Conservation (phyloP, 2,329 filamentous ascomycete genomes). For the Talaromyces sp. region DNA sequence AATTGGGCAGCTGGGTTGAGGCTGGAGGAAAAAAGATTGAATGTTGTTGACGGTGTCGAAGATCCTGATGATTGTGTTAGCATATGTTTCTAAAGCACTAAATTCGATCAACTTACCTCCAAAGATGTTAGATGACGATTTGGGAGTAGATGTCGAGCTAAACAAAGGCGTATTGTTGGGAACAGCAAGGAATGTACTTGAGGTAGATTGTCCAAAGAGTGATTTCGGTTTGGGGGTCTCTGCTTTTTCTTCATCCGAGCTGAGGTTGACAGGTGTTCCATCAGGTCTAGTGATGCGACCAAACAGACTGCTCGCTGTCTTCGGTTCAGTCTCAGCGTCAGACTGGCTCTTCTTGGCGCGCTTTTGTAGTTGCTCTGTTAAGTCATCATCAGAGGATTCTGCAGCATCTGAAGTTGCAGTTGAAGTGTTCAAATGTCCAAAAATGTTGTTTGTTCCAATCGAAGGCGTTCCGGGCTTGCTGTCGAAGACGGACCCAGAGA, state of each 20-base stretch:
- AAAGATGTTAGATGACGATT: constrained; percentile 13
- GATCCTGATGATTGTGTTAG: constrained; percentile 4
- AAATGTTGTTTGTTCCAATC: constrained; percentile 11
- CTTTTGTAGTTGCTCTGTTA: constrained; percentile 10
- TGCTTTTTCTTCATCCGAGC: constrained; percentile 15
- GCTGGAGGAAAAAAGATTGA: constrained; percentile 3
- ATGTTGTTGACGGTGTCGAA: constrained; percentile 5
- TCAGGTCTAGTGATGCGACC: constrained; percentile 14
- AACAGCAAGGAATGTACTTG: not conserved
- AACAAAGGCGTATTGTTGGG: constrained; percentile 6
- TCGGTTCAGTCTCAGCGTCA: not conserved
- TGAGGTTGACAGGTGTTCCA: constrained; percentile 16
- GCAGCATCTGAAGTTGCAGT: constrained; percentile 12
- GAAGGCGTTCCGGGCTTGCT: constrained; percentile 14
- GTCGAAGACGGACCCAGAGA: constrained; percentile 12
- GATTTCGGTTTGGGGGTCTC: constrained; percentile 9
- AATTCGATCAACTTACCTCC: constrained; percentile 7
- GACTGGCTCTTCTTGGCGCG: constrained; percentile 6
- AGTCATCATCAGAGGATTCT: constrained; percentile 14
- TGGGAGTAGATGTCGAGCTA: constrained; percentile 6
- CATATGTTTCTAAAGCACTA: not conserved
- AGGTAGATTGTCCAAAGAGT: constrained; percentile 11
- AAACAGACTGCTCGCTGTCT: constrained; percentile 7
- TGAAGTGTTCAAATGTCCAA: constrained; percentile 16
- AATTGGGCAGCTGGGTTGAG: constrained; percentile 10